A percentile compares a stretch with the other conserved stretches of the same genome.
Evolutionary conservation across 176 grass and related monocot species (phyloP).

Genomic region (Themeda triandra): DNA sequence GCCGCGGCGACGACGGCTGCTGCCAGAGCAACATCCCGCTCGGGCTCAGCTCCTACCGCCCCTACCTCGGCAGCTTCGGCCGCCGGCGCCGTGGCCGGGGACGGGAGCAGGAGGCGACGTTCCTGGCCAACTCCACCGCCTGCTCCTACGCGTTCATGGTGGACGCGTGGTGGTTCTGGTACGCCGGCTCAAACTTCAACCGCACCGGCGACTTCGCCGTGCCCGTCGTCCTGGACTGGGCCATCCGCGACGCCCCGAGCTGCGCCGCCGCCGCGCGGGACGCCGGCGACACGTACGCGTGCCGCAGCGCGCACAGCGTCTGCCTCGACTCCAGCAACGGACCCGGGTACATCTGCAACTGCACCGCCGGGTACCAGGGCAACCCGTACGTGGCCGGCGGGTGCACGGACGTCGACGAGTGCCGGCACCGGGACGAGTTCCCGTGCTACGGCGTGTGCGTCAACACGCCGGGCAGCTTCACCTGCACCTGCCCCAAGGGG

Average conservation of each 20-base stretch:
- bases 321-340: slow-evolving; percentile 50
- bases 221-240: slow-evolving; percentile 64
- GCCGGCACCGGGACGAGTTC: slow-evolving; percentile 20
- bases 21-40: slow-evolving; percentile 48
- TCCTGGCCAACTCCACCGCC: slow-evolving; percentile 27
- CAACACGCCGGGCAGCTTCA: slow-evolving; percentile 26
- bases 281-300: slow-evolving; percentile 29
- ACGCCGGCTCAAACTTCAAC: slow-evolving; percentile 28
- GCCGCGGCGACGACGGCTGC: slow-evolving; percentile 49
- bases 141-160: slow-evolving; percentile 64
- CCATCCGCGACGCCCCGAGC: slow-evolving; percentile 28
- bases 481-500: slow-evolving; percentile 36
- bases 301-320: slow-evolving; percentile 24
- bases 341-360: slow-evolving; percentile 59
- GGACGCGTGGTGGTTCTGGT: slow-evolving; percentile 40
- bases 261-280: slow-evolving; percentile 16
- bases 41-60: slow-evolving; percentile 2
- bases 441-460: slow-evolving; percentile 46
- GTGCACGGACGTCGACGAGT: slow-evolving; percentile 61
- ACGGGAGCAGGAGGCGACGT: neutral
- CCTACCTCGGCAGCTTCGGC: slow-evolving; percentile 11
- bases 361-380: slow-evolving; percentile 45
- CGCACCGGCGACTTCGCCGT: slow-evolving; percentile 39
- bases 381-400: slow-evolving; percentile 55
- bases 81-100: neutral